A percentile compares a stretch with the other conserved stretches of the same genome.
phyloP scores from a whole-genome alignment of 1,284 basidiomycete species.

The Pseudozyma sp. region DNA sequence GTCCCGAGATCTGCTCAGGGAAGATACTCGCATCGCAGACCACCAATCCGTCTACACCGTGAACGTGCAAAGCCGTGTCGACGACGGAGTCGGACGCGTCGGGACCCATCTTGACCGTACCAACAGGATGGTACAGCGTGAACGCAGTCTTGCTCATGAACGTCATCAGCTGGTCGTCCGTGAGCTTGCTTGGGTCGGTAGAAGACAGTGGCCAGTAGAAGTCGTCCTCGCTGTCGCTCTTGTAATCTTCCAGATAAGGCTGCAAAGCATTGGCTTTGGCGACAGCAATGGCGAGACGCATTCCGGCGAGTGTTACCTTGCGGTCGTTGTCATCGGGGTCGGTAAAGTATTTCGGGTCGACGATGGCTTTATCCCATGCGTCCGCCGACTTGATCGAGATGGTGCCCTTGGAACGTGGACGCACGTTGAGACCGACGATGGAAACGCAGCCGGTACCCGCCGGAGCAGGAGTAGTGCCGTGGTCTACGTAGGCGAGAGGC shows the following conservation, averaged over 20 bases:
- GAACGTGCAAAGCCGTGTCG: conserved; percentile 47
- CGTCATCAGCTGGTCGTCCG: conserved; percentile 56
- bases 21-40: conserved; percentile 61
- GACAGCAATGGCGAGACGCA: conserved; percentile 43
- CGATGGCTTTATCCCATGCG: conserved; percentile 45
- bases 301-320: conserved; percentile 50
- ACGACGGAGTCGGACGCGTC: conserved; percentile 39
- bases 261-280: conserved; percentile 33
- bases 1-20: conserved; percentile 56
- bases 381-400: conserved; percentile 42
- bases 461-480: conserved; percentile 35
- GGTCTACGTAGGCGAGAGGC: conserved; percentile 47
- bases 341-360: conserved; percentile 52
- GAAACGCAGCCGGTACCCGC: conserved; percentile 38
- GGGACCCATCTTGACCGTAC: conserved; percentile 68
- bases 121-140: conserved; percentile 75
- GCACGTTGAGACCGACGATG: conserved; percentile 52
- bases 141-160: conserved; percentile 72
- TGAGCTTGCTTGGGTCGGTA: conserved; percentile 55
- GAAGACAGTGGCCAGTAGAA: conserved; percentile 50
- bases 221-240: conserved; percentile 37
- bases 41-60: conserved; percentile 47
- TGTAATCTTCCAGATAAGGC: conserved; percentile 46
- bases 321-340: conserved; percentile 54
- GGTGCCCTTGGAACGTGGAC: conserved; percentile 48